A percentile compares a stretch with the other conserved stretches of the same genome.
These are phyloP conservation scores for Dactylonectria macrodidyma DNA, from an alignment of 2,329 filamentous ascomycete species.

Conservation along the genomic window DNA sequence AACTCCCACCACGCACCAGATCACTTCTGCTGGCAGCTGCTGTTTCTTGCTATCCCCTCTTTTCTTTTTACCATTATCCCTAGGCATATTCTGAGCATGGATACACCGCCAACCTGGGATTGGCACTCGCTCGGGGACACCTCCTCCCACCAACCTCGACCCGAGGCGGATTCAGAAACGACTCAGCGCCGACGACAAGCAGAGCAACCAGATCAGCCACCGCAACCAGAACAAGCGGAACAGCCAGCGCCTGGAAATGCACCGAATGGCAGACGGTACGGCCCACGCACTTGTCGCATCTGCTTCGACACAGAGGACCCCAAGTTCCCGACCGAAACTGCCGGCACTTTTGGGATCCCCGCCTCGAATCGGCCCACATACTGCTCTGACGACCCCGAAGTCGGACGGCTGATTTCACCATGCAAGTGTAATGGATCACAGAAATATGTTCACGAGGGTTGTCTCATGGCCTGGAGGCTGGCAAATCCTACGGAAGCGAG, in stretches of 20 bases:
- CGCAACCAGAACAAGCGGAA: slow-evolving; percentile 19
- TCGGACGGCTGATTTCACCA: slow-evolving; percentile 86
- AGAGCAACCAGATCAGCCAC: slow-evolving; percentile 22
- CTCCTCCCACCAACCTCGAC: slow-evolving; percentile 29
- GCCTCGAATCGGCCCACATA: slow-evolving; percentile 66
- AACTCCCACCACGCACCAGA: slow-evolving; percentile 30
- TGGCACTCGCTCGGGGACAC: slow-evolving; percentile 44
- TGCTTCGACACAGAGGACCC: slow-evolving; percentile 80
- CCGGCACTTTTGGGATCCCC: slow-evolving; percentile 53
- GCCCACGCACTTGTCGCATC: slow-evolving; percentile 86
- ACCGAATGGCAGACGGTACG: slow-evolving; percentile 65
- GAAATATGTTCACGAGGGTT: slow-evolving; percentile 94
- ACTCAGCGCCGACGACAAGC: slow-evolving; percentile 18
- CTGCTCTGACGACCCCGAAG: slow-evolving; percentile 79
- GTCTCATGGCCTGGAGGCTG: slow-evolving; percentile 86
- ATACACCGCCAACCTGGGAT: slow-evolving; percentile 46
- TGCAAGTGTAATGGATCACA: slow-evolving; percentile 95
- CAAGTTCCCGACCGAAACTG: slow-evolving; percentile 57
- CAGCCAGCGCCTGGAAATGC: slow-evolving; percentile 32
- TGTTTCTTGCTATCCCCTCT: slow-evolving; percentile 13
- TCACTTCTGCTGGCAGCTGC: slow-evolving; percentile 26
- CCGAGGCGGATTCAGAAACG: slow-evolving; percentile 25
- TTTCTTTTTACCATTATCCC: slow-evolving; percentile 32
- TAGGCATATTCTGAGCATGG: slow-evolving; percentile 46
- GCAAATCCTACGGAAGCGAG: slow-evolving; percentile 75